Percentiles rank a stretch among this genome's conserved stretches.
phyloP scores from a whole-genome alignment of 345 rosid genomes.

The Acer campestre region DNA sequence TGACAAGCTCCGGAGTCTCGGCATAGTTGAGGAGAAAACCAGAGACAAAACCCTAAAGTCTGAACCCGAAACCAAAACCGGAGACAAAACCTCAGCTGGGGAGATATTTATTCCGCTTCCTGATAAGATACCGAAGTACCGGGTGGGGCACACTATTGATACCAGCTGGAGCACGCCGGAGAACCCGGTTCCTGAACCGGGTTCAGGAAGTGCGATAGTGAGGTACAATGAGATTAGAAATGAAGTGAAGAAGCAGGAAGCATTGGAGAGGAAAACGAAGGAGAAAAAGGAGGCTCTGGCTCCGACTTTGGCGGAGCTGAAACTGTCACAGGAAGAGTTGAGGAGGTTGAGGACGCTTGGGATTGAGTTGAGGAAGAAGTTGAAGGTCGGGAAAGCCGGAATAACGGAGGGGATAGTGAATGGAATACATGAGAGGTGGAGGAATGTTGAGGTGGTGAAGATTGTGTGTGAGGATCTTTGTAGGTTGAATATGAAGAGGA shows the following conservation, averaged over 20 bases:
- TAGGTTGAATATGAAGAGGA: conserved; percentile 86
- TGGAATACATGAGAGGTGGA: conserved; percentile 98
- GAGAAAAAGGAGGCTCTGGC: conserved; percentile 56
- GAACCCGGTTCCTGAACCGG: conserved; percentile 79
- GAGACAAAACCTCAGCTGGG: conserved; percentile 41
- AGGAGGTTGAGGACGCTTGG: conserved; percentile 65
- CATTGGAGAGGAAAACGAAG: conserved; percentile 32
- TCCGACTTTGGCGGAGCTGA: conserved; percentile 82
- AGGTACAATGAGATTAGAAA: conserved; percentile 59
- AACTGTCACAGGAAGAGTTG: conserved; percentile 53
- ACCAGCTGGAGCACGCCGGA: conserved; percentile 94
- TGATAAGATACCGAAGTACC: conserved; percentile 53
- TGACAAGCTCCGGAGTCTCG: conserved; percentile 92
- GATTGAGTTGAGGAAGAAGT: conserved; percentile 61
- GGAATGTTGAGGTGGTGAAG: conserved; percentile 74
- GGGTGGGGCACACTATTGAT: conserved; percentile 94
- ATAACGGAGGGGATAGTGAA: conserved; percentile 94
- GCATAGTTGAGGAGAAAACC: conserved; percentile 52
- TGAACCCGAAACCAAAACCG: not conserved
- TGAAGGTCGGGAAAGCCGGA: conserved; percentile 89
- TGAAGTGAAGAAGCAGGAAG: conserved; percentile 53
- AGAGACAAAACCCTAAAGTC: conserved; percentile 2
- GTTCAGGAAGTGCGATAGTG: conserved; percentile 63
- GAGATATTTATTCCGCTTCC: conserved; percentile 87
- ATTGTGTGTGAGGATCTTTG: conserved; percentile 82